Base-by-base conservation (phyloP, 1,284 basidiomycete genomes). In the Ceratobasidium sp. region DNA sequence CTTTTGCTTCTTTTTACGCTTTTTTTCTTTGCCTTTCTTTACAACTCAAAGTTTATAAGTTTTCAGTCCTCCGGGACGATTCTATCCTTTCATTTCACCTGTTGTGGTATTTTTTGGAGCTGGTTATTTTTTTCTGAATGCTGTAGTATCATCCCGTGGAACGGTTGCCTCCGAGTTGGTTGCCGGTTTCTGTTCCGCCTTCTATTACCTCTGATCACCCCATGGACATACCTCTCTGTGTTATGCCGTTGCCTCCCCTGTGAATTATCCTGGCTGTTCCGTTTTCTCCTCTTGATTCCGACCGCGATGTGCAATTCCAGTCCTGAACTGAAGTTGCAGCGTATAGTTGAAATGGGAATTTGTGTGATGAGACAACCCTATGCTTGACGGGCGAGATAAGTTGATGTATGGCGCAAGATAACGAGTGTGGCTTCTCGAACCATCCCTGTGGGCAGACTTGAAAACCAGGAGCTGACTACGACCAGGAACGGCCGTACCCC, bases 1-100 rank as follows among this genome's bases (percentile, higher is more conserved):
- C 69, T 30, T 74, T 69, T 45, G 57, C 41, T 61, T 53, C 59
- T n/a, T n/a, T n/a, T n/a, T n/a, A n/a, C n/a, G n/a, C 53, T 41
- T 58, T 26, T 41, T 61, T n/a, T 41, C 52, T 23, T 34, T 53
- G 34, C 26, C 36, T 61, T 64, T 39, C 65, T 58, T 70, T 70
- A 57, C 34, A 34, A 41, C 30, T 36, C 39, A 14, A 59, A 30
- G 12, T 43, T 43, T 45, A 53, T 41, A 32, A 41, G 23, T 26
- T 70, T 48, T 36, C 14, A 28, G 26, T 43, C 43, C 28, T 34
- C 53, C 45, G 10, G 34, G n/a, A 41, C 43, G 23, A 32, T 41
- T 46, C 28, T 45, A n/a, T 57, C 32, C 52, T 34, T 36, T 70
- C 48, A 67, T 70, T 69, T 57, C 41, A 43, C 34, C 16, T 43